Conservation (phyloP, 352 stramenopile genomes). For the Halophytophthora polymorphica region DNA sequence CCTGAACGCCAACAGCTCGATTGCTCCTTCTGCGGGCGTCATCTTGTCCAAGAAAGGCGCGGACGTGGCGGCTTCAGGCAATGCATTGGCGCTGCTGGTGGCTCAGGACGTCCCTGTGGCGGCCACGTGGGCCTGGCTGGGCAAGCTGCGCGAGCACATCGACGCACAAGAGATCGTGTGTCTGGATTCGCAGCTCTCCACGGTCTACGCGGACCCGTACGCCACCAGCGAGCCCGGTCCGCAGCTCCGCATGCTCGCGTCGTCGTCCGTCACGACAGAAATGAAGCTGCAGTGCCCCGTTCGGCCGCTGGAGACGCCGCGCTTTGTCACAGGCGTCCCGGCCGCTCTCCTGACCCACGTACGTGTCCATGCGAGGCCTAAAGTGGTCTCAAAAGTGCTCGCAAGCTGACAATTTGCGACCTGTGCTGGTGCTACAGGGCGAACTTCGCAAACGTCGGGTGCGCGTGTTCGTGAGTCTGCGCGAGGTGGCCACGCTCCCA, state of each 20-base stretch:
- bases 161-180: conserved; percentile 46
- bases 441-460: conserved; percentile 51
- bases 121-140: conserved; percentile 51
- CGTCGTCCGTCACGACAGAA: conserved; percentile 26
- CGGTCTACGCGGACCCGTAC: conserved; percentile 47
- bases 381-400: conserved; percentile 6
- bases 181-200: conserved; percentile 55
- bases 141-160: conserved; percentile 38
- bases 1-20: conserved; percentile 4
- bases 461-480: conserved; percentile 54
- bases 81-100: conserved; percentile 38
- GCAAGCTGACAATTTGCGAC: background rate
- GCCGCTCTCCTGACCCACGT: conserved; percentile 63
- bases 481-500: conserved; percentile 33
- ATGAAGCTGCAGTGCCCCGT: conserved; percentile 30
- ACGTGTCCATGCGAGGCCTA: conserved; percentile 5
- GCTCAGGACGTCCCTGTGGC: conserved; percentile 35
- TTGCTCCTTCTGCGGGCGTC: conserved; percentile 8
- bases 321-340: conserved; percentile 48
- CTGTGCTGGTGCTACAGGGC: conserved; percentile 20
- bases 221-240: conserved; percentile 21
- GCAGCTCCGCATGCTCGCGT: conserved; percentile 46
- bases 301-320: conserved; percentile 48
- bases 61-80: conserved; percentile 29
- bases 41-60: conserved; percentile 41